Evolutionary conservation across 192 early-diverging fungal species (phyloP).

Genomic region (Coemansia erecta): DNA sequence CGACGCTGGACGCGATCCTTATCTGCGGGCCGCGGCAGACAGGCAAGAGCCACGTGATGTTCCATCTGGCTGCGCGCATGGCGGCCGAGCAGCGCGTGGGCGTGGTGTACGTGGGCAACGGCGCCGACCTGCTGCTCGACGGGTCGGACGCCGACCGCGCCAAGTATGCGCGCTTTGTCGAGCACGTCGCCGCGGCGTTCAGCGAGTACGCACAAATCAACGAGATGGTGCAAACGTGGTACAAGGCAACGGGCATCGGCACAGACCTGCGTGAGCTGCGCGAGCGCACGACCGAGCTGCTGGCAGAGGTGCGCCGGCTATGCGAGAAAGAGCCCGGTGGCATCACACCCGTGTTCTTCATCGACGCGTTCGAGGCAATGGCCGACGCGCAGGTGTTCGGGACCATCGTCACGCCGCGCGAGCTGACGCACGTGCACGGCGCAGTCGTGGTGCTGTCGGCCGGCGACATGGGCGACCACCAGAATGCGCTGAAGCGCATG

Average conservation of each 20-base stretch:
- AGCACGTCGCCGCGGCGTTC: constrained; percentile 20
- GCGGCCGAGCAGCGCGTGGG: constrained; percentile 19
- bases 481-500: neutral
- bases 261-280: constrained; percentile 5
- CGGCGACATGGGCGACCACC: neutral
- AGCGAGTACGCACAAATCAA: constrained; percentile 4
- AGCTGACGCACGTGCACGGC: constrained; percentile 8
- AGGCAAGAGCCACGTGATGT: constrained; percentile 36
- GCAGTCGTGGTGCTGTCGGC: constrained; percentile 4
- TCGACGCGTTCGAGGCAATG: constrained; percentile 24
- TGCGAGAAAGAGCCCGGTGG: neutral
- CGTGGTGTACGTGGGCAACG: constrained; percentile 19
- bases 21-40: constrained; percentile 28
- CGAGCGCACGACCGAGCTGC: constrained; percentile 5
- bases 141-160: neutral
- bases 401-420: constrained; percentile 2
- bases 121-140: constrained; percentile 11
- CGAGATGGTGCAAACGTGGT: constrained; percentile 17
- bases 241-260: constrained; percentile 14
- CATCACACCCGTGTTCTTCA: constrained; percentile 13
- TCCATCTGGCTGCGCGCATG: constrained; percentile 20
- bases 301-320: constrained; percentile 5
- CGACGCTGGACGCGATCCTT: constrained; percentile 5
- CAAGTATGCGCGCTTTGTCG: constrained; percentile 21
- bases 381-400: neutral